Evolutionary conservation across 1,284 basidiomycete species (phyloP), one percentile per base, ranked within the genome.

Genomic region (Rhodotorula sp.): DNA sequence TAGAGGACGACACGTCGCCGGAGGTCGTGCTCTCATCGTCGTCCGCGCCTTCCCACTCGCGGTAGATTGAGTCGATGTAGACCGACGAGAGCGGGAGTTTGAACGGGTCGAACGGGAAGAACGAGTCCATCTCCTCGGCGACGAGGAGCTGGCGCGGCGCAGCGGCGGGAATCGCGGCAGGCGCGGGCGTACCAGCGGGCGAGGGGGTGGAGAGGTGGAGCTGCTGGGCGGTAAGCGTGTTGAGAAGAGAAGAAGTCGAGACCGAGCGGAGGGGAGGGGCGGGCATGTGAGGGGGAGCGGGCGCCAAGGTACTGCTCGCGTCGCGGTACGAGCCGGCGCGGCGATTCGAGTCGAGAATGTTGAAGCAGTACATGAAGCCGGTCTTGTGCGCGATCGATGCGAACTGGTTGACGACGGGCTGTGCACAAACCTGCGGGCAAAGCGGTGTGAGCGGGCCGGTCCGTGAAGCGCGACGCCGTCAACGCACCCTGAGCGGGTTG

Each of bases 51-150:
- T 72, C 70, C 86, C 86, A 87, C 17, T 84, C 83, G 22, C 85
- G 80, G 73, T 87, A 87, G 63, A 87, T 81, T 15, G 78, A 76
- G 56, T 86, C 83, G 70, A 87, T 81, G 74, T 81, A 86, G 46
- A 73, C 71, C 36, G 81, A 80, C 1, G 83, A 85, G 53, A 82
- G 80, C 5, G 92, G 91, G 3, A 99, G 87, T 76, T 90, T 91
- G 84, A 94, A 99, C 1, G 97, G 97, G 81, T 99, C 97, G 80
- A 99, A 99, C 0, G 97, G 97, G 84, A 99, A 99, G 84, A 98
- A 99, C 22, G 89, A 89, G 80, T 95, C 94, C 61, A 98, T 72
- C 65, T 76, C 74, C n/a, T 76, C 74, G 1, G 74, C 69, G 58
- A 75, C 72, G 68, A 72, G 71, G 32, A 71, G 69, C 22, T 68